phyloP scores from a whole-genome alignment of 805 yeast species.

The Cyberlindnera mississippiensis region DNA sequence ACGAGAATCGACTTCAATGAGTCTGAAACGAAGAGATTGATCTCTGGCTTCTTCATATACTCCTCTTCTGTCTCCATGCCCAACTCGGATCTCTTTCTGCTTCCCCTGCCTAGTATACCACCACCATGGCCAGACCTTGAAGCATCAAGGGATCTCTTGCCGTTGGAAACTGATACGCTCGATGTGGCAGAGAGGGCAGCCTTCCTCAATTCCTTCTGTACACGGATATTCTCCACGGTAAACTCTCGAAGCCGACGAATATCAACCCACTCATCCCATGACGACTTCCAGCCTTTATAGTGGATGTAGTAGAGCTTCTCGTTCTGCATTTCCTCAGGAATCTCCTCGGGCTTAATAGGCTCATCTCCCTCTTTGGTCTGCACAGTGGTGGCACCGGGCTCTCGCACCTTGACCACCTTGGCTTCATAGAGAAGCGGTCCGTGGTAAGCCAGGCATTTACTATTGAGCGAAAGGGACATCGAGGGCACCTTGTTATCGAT shows the following conservation, averaged over 20 bases:
- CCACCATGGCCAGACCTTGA: slow-evolving; percentile 10
- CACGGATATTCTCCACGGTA: slow-evolving; percentile 61
- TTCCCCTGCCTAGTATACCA: slow-evolving; percentile 16
- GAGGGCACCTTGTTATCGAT: no score
- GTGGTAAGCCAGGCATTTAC: slow-evolving; percentile 72
- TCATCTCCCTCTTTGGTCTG: slow-evolving; percentile 39
- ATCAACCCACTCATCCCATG: slow-evolving; percentile 97
- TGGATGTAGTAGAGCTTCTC: slow-evolving; percentile 64
- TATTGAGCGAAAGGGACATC: slow-evolving; percentile 22
- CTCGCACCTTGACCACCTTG: slow-evolving; percentile 62
- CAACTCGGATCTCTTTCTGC: slow-evolving; percentile 28
- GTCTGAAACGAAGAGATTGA: slow-evolving; percentile 58
- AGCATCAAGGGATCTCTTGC: slow-evolving; percentile 16
- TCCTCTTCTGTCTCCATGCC: slow-evolving; percentile 31
- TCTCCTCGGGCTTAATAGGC: slow-evolving; percentile 12
- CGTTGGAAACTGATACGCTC: slow-evolving; percentile 14
- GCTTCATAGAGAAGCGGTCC: slow-evolving; percentile 92
- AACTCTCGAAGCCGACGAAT: slow-evolving; percentile 61
- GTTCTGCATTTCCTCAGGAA: slow-evolving; percentile 35
- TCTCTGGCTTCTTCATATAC: slow-evolving; percentile 32
- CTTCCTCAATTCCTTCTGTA: slow-evolving; percentile 56
- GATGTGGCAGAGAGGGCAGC: slow-evolving; percentile 37
- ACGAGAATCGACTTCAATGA: slow-evolving; percentile 67
- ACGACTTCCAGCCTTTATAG: slow-evolving; percentile 91
- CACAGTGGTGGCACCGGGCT: slow-evolving; percentile 43